Conservation (phyloP, 108 stramenopile genomes). For the Schizochytrium sp. region DNA sequence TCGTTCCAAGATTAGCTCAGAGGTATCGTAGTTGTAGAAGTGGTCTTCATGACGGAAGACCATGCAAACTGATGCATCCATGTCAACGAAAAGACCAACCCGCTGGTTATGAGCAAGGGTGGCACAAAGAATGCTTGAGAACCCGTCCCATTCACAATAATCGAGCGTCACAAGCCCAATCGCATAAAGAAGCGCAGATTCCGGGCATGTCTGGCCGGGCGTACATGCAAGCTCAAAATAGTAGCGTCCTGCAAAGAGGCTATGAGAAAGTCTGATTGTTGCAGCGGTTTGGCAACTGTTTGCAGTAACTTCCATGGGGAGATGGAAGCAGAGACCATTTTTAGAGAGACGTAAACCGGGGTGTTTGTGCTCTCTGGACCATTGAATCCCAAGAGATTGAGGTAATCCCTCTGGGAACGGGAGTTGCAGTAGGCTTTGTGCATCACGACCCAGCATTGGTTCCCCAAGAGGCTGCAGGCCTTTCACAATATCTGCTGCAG, state of each 20-base stretch:
- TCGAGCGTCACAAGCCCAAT: not conserved
- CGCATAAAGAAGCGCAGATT: not conserved
- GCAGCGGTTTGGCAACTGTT: slow-evolving; percentile 23
- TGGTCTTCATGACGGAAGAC: slow-evolving; percentile 32
- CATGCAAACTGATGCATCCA: not conserved
- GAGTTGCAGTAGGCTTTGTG: not conserved
- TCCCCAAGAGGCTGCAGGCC: slow-evolving; percentile 12
- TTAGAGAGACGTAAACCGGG: slow-evolving; percentile 33
- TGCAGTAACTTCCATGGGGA: not conserved
- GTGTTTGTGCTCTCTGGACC: slow-evolving; percentile 34
- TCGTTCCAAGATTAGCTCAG: not conserved
- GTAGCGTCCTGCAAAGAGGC: not conserved
- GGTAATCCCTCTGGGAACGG: slow-evolving; percentile 24
- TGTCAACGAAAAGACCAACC: slow-evolving; percentile 23
- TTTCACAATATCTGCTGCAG: not conserved
- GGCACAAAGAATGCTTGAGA: not conserved
- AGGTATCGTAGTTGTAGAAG: not conserved
- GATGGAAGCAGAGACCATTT: slow-evolving; percentile 55
- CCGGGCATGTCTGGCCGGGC: slow-evolving; percentile 1
- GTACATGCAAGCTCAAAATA: slow-evolving; percentile 50
- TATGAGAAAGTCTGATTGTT: slow-evolving; percentile 47
- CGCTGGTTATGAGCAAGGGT: slow-evolving; percentile 13
- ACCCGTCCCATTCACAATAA: slow-evolving; percentile 43
- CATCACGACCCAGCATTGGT: not conserved
- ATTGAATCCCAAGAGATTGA: slow-evolving; percentile 40